Evolutionary conservation across 1,284 basidiomycete species (phyloP).

Genomic region (Tausonia pullulans): DNA sequence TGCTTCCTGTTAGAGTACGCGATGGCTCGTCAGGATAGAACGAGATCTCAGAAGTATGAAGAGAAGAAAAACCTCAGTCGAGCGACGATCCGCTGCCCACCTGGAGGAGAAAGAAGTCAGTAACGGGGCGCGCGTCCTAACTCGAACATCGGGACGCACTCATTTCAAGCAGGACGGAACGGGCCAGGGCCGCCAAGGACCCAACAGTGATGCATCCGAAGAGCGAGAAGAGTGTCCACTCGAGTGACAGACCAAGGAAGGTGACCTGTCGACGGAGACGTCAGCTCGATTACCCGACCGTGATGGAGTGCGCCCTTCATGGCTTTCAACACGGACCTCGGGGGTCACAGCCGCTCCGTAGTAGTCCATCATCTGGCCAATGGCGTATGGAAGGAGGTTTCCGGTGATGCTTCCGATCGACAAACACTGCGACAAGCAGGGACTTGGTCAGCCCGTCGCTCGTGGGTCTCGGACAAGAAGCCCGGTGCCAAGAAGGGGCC

Average conservation of each 20-base stretch:
- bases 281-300: neutral
- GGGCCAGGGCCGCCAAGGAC: constrained; percentile 33
- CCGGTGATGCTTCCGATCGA: constrained; percentile 49
- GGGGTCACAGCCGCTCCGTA: constrained; percentile 40
- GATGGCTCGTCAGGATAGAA: neutral
- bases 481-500: too few species aligned
- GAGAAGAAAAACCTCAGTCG: constrained; percentile 47
- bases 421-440: constrained; percentile 21
- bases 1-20: constrained; percentile 38
- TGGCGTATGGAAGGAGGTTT: constrained; percentile 78
- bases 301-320: neutral
- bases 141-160: neutral
- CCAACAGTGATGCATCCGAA: constrained; percentile 72
- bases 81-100: constrained; percentile 85
- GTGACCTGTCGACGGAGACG: constrained; percentile 45
- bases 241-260: constrained; percentile 62
- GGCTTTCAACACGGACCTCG: constrained; percentile 3
- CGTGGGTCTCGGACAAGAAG: too few species aligned
- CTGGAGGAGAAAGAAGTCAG: constrained; percentile 41
- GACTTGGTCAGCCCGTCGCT: too few species aligned
- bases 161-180: constrained; percentile 64
- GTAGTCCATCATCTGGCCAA: constrained; percentile 84
- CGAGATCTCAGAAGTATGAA: neutral
- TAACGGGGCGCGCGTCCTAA: too few species aligned
- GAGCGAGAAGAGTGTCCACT: constrained; percentile 64